Percentiles rank a stretch among this genome's conserved stretches.
These are phyloP conservation scores for Thelonectria discophora DNA, from an alignment of 2,329 filamentous ascomycete species.

Conservation along the genomic window DNA sequence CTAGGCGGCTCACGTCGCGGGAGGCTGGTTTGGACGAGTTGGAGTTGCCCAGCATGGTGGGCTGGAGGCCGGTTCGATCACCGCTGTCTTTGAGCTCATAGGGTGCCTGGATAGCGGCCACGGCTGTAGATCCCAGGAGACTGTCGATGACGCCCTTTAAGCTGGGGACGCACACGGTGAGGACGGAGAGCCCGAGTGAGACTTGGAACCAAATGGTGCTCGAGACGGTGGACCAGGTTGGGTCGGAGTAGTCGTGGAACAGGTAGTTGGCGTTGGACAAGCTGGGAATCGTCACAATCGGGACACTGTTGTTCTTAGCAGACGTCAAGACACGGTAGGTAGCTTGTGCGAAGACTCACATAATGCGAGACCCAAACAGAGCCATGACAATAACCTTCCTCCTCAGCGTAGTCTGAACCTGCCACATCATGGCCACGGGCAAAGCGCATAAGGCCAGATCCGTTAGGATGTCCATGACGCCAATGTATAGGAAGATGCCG, in stretches of 20 bases:
- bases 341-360: conserved; percentile 18
- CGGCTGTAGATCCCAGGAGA: conserved; percentile 30
- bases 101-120: conserved; percentile 32
- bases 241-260: conserved; percentile 25
- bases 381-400: conserved; percentile 33
- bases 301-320: conserved; percentile 23
- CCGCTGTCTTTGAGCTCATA: conserved; percentile 36
- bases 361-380: conserved; percentile 34
- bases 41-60: conserved; percentile 25
- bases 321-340: neutral
- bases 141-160: conserved; percentile 39
- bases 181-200: conserved; percentile 31
- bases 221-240: conserved; percentile 29
- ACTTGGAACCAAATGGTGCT: conserved; percentile 37
- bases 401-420: conserved; percentile 32
- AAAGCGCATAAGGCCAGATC: conserved; percentile 30
- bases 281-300: conserved; percentile 32
- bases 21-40: conserved; percentile 17
- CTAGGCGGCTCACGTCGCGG: conserved; percentile 4
- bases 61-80: conserved; percentile 30
- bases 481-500: conserved; percentile 30
- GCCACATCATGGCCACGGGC: conserved; percentile 39
- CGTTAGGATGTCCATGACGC: conserved; percentile 29
- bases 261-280: conserved; percentile 27
- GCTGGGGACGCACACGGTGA: conserved; percentile 38